Conservation (phyloP, 441 rosid species). For the Hura crepitans region DNA sequence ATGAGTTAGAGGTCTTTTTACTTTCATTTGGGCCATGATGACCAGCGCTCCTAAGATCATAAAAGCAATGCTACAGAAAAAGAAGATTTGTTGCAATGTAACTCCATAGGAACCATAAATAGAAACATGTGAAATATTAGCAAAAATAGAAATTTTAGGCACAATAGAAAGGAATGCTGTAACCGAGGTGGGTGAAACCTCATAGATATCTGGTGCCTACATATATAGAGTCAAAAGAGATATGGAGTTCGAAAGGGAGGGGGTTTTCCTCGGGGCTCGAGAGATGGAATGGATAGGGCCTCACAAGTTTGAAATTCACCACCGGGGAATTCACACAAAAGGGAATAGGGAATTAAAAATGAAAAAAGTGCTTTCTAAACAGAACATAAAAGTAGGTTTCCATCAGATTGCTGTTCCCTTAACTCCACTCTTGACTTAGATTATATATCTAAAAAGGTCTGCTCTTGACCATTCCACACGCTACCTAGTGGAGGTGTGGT, state of each 20-base stretch:
- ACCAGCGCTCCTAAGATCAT: too few species aligned
- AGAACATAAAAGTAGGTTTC: constrained; percentile 12
- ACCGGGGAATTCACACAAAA: constrained; percentile 11
- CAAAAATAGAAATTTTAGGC: not conserved
- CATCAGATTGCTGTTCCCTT: not conserved
- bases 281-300: constrained; percentile 2
- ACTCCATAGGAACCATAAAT: too few species aligned
- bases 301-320: not conserved
- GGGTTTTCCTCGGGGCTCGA: not conserved
- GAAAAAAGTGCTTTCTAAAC: constrained; percentile 22
- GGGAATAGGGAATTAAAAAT: constrained; percentile 21
- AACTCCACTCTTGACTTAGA: not conserved
- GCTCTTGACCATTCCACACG: not conserved
- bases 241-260: not conserved
- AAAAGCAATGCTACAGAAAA: too few species aligned
- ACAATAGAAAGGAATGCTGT: not conserved
- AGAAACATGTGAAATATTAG: too few species aligned
- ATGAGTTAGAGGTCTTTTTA: too few species aligned
- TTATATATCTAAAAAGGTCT: not conserved
- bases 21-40: too few species aligned
- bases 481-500: not conserved
- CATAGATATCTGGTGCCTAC: not conserved
- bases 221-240: too few species aligned
- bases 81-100: too few species aligned
- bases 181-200: not conserved